A percentile compares a stretch with the other conserved stretches of the same genome.
Evolutionary conservation across 805 yeast species (phyloP).

Genomic region (Yamadazyma scolyti): DNA sequence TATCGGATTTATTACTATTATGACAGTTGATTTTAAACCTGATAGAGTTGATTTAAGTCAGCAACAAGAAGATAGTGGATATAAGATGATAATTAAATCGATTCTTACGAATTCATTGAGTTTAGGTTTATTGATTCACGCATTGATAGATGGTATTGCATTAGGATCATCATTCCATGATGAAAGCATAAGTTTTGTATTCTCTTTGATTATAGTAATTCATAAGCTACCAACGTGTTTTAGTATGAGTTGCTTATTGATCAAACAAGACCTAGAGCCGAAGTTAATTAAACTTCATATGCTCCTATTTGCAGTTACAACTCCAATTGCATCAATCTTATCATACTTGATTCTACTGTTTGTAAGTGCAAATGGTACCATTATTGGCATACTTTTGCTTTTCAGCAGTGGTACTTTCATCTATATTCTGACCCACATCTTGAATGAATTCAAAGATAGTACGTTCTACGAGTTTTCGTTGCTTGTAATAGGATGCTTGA

Average conservation of each 20-base stretch:
- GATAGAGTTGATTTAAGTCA: background rate
- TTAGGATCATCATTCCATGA: conserved; percentile 55
- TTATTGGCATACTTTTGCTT: conserved; percentile 53
- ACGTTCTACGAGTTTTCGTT: conserved; percentile 10
- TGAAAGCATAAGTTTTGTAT: conserved; percentile 37
- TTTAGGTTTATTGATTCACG: conserved; percentile 62
- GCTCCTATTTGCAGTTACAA: conserved; percentile 50
- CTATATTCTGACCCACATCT: conserved; percentile 64
- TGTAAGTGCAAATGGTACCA: conserved; percentile 28
- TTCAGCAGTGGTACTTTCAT: conserved; percentile 73
- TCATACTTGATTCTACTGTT: conserved; percentile 41
- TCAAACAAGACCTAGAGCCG: conserved; percentile 31
- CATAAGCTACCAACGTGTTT: conserved; percentile 78
- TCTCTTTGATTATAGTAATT: conserved; percentile 58
- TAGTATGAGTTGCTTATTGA: conserved; percentile 56
- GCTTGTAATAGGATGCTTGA: conserved; percentile 20
- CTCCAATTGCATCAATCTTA: conserved; percentile 57
- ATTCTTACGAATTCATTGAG: conserved; percentile 47
- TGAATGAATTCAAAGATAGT: conserved; percentile 5
- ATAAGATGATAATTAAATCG: conserved; percentile 14
- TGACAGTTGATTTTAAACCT: conserved; percentile 3
- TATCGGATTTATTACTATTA: conserved; percentile 8
- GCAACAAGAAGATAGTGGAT: too few species aligned
- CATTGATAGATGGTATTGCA: conserved; percentile 70
- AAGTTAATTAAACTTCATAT: conserved; percentile 43